Base-by-base conservation (phyloP, 208 protist genomes). In the Crithidia fasciculata region DNA sequence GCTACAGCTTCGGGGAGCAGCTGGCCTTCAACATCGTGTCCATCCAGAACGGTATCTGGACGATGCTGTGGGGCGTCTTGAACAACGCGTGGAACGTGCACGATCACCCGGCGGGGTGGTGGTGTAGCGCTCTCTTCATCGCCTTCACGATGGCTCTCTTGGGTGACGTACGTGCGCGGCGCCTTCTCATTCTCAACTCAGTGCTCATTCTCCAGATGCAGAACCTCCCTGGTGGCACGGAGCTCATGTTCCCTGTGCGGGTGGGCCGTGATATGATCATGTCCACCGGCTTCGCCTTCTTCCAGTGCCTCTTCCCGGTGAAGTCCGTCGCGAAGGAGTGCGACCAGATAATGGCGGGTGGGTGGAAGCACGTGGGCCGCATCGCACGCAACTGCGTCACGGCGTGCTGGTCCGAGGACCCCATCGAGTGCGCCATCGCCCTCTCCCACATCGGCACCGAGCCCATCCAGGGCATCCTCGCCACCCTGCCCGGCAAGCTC, bases 141-240 rank as follows among this genome's bases (percentile, higher is more conserved):
- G 55, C 43, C 16, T 89, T 94, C 62, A 8, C 47, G 10, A 15
- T 86, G n/a, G 78, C 57, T 16, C 73, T 91, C 19, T 57, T 90
- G 41, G 89, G 89, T 5, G 86, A 94, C 45, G n/a, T 90, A 8
- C 81, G 62, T 0, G 65, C 82, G 12, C 83, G 80, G 50, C 84
- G 86, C 6, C 10, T 84, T 4, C 58, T 87, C 7, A 77, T 94
- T 45, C 55, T 91, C 56, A 70, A 78, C n/a, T 78, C 74, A 15
- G 57, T 88, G 4, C 62, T 94, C 39, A 74, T 90, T 28, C 84
- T 91, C 66, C 80, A 85, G 39, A 82, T 94, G 79, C 63, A 91
- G 58, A 83, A 78, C 28, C 58, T 76, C 5, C 68, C 71, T 0
- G 71, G 68, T 13, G 75, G 70, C 6, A 76, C 72, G 6, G 71